Conservation (phyloP, 1,284 basidiomycete species). For the Crepidotus sp. region DNA sequence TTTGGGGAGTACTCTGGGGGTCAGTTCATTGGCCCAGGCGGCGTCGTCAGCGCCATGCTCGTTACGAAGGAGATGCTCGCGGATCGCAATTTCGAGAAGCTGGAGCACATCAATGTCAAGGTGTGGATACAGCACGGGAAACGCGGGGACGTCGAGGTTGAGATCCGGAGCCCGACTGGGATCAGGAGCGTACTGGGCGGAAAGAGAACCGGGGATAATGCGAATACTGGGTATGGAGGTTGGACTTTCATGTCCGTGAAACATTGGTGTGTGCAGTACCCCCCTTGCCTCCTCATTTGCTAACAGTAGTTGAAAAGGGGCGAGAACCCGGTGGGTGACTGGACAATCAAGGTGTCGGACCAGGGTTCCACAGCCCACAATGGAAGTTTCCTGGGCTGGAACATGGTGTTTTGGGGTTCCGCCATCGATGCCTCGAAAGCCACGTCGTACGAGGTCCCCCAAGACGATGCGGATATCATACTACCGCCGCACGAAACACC, state of each 20-base stretch:
- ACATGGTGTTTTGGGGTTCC: conserved; percentile 3
- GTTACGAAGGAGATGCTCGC: conserved; percentile 68
- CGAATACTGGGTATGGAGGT: conserved; percentile 70
- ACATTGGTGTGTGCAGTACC: conserved; percentile 68
- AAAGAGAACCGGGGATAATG: conserved; percentile 62
- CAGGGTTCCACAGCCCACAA: conserved; percentile 42
- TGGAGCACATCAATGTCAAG: conserved; percentile 90
- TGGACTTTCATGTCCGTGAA: conserved; percentile 99
- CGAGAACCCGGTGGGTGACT: conserved; percentile 87
- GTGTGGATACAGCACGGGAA: conserved; percentile 88
- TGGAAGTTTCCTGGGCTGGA: conserved; percentile 70
- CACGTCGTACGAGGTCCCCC: conserved; percentile 56
- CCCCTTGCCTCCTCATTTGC: neutral
- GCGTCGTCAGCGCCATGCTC: conserved; percentile 59
- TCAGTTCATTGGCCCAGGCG: conserved; percentile 55
- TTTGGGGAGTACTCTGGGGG: conserved; percentile 58
- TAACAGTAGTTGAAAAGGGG: conserved; percentile 52
- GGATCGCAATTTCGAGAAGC: conserved; percentile 71
- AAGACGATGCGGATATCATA: conserved; percentile 42
- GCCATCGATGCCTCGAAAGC: conserved; percentile 61
- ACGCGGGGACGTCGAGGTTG: conserved; percentile 91
- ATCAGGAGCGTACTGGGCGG: conserved; percentile 81
- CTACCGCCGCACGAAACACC: conserved; percentile 41
- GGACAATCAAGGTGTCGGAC: conserved; percentile 85
- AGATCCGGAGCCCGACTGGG: conserved; percentile 79